Percentiles rank a stretch among this genome's conserved stretches.
Evolutionary conservation across 1,284 basidiomycete species (phyloP).

Genomic region (Leccinum subfulvum): DNA sequence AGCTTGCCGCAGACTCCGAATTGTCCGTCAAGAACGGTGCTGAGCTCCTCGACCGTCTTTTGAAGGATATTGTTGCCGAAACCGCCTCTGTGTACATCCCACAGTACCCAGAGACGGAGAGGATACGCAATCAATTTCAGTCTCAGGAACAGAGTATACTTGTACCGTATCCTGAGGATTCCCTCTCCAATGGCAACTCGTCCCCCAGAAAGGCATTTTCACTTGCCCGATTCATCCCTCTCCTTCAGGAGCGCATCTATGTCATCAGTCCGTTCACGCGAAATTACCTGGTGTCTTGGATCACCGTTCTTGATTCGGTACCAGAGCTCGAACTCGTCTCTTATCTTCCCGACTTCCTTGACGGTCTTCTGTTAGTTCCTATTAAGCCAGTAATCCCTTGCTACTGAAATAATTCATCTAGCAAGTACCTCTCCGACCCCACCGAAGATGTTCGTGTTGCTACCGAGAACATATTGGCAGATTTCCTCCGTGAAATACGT

Average conservation of each 20-base stretch:
- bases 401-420: conserved; percentile 34
- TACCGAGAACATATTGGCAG: conserved; percentile 88
- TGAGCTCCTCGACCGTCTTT: conserved; percentile 92
- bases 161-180: conserved; percentile 59
- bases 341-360: conserved; percentile 92
- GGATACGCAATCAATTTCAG: conserved; percentile 48
- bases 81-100: conserved; percentile 95
- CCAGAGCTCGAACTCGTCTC: conserved; percentile 95
- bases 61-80: conserved; percentile 98
- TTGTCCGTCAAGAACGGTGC: conserved; percentile 98
- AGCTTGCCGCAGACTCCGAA: conserved; percentile 97
- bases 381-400: conserved; percentile 8
- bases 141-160: conserved; percentile 54
- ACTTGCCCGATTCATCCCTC: conserved; percentile 90
- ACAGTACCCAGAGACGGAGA: conserved; percentile 79
- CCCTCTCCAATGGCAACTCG: conserved; percentile 42
- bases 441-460: conserved; percentile 92
- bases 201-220: conserved; percentile 85
- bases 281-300: conserved; percentile 96
- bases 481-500: conserved; percentile 91
- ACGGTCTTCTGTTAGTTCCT: conserved; percentile 83
- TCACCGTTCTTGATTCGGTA: conserved; percentile 93
- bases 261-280: conserved; percentile 95
- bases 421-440: conserved; percentile 94
- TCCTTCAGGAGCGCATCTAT: conserved; percentile 91